phyloP scores from a whole-genome alignment of 805 yeast genomes.

The Spathaspora gorwiae region DNA sequence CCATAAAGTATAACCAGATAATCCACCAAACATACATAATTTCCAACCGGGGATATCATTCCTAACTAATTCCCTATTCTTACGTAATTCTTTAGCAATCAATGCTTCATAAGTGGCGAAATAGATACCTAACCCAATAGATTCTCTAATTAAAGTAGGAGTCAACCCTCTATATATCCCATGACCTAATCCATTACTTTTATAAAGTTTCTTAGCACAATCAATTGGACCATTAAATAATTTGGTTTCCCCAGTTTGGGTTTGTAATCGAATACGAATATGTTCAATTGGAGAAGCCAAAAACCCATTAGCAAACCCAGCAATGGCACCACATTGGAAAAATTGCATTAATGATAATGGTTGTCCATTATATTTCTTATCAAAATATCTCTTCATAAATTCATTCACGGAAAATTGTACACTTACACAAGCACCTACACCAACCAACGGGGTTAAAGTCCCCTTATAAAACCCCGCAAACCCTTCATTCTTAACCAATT shows the following conservation, averaged over 20 bases:
- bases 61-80: conserved; percentile 43
- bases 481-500: conserved; percentile 50
- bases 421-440: conserved; percentile 94
- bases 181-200: conserved; percentile 44
- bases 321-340: conserved; percentile 82
- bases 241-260: conserved; percentile 60
- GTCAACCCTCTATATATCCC: conserved; percentile 76
- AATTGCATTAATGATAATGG: conserved; percentile 59
- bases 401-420: conserved; percentile 95
- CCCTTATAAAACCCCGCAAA: conserved; percentile 42
- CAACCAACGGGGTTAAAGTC: conserved; percentile 42
- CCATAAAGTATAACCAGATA: conserved; percentile 92
- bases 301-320: conserved; percentile 86
- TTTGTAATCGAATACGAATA: conserved; percentile 88
- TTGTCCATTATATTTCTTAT: conserved; percentile 38
- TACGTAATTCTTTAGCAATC: conserved; percentile 59
- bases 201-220: conserved; percentile 55
- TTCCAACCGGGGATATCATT: conserved; percentile 83
- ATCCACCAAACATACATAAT: conserved; percentile 82
- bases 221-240: conserved; percentile 70
- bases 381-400: conserved; percentile 80
- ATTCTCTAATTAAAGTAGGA: conserved; percentile 82
- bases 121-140: conserved; percentile 83
- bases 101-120: conserved; percentile 89
- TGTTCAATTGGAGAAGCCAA: conserved; percentile 94